These are phyloP conservation scores for Guillardia theta DNA, from an alignment of 78 protist genomes.

Conservation along the genomic window DNA sequence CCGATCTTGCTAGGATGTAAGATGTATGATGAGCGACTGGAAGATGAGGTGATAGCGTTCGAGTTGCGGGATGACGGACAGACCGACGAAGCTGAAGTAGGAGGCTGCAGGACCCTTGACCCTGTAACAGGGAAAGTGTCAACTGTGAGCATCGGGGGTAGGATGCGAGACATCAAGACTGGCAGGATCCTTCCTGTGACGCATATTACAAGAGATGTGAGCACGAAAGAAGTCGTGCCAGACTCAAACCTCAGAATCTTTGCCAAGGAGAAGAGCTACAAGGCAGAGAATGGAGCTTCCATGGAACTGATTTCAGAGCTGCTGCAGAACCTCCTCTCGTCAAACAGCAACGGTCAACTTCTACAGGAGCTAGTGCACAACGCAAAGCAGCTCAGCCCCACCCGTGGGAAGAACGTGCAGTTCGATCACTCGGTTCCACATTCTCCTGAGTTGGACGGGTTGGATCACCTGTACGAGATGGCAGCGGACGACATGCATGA, in stretches of 20 bases:
- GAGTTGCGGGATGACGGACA: neutral
- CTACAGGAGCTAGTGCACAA: too few relatives aligned
- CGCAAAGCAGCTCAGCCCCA: too few relatives aligned
- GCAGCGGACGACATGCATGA: too few relatives aligned
- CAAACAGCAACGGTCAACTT: too few relatives aligned
- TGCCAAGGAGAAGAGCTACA: neutral
- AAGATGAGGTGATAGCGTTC: neutral
- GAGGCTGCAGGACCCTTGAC: conserved; percentile 4
- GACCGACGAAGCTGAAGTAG: neutral
- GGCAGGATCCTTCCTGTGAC: neutral
- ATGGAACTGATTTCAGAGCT: neutral
- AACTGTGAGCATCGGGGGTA: neutral
- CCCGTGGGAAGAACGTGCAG: too few relatives aligned
- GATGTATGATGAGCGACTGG: neutral
- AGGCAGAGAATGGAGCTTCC: neutral
- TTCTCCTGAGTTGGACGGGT: too few relatives aligned
- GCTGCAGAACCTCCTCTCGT: too few relatives aligned
- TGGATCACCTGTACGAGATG: too few relatives aligned
- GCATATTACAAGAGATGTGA: neutral
- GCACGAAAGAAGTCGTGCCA: neutral
- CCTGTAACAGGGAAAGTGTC: neutral
- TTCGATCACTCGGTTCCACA: too few relatives aligned
- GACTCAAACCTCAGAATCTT: neutral
- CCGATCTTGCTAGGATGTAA: neutral
- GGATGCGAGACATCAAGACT: neutral